Evolutionary conservation across 2,329 filamentous ascomycete genomes (phyloP), one percentile per base, ranked within the genome.

Genomic region (Colletotrichum gigasporum): DNA sequence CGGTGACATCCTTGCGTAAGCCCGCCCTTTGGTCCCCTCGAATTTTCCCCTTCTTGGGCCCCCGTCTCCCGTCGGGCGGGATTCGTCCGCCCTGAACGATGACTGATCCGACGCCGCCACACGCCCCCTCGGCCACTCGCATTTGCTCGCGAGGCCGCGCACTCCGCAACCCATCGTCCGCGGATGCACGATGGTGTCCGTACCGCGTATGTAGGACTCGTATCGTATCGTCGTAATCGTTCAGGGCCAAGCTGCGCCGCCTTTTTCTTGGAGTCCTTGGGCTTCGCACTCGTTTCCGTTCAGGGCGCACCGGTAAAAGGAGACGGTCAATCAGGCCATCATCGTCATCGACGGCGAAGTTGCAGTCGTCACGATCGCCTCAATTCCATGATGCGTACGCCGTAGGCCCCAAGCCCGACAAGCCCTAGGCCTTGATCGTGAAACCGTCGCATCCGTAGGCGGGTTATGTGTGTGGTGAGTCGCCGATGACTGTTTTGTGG

Each of bases 211-310:
- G 54, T 47, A 44, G 45, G 45, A 35, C 42, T 61, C 50, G 56
- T 62, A 39, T 62, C 56, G 56, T 62, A 55, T 65, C 50, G 59
- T 62, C 59, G 59, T 57, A 50, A 62, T 44, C 59, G 56, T 47
- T 16, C 39, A 44, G 39, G 11, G 20, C 28, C 26, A 44, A 32
- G 30, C 53, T 53, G 50, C 50, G 50, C 50, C 50, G 50, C 34
- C 51, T 48, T 47, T 56, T 20, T 37, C 30, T 28, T 28, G 32
- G 48, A n/a, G 37, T 53, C 47, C 48, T 55, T 41, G 34, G 24
- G 57, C 10, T 34, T 64, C 55, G 61, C 54, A 41, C n/a, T 63
- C 54, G 54, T 39, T 16, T 34, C 34, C 18, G 22, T 16, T 39
- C 53, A 26, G 51, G 45, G 18, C 28, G 41, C n/a, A 24, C 12